These are phyloP conservation scores for Nitzschia inconspicua DNA, from an alignment of 108 stramenopile species.

Conservation along the genomic window DNA sequence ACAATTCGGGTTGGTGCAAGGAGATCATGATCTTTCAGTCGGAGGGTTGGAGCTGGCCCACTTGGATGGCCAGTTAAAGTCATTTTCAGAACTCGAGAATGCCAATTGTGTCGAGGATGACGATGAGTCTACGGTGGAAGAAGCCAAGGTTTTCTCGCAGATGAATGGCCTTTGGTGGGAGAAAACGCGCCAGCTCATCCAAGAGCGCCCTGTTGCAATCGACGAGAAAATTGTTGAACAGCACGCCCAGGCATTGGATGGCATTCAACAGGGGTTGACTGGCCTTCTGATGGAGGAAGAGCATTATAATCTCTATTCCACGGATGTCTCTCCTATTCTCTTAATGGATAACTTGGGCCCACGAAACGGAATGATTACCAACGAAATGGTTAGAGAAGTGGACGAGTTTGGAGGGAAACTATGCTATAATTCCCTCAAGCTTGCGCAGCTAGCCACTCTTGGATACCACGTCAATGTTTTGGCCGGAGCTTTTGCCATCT, in stretches of 20 bases:
- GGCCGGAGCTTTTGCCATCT: conserved; percentile 65
- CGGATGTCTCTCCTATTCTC: conserved; percentile 67
- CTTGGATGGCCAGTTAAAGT: conserved; percentile 2
- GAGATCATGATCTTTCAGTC: conserved; percentile 29
- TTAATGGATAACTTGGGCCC: conserved; percentile 73
- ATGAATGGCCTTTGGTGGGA: conserved; percentile 63
- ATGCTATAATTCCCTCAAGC: conserved; percentile 66
- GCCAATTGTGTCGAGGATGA: conserved; percentile 18
- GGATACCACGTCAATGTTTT: conserved; percentile 59
- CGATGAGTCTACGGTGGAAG: neutral
- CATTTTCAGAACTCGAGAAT: conserved; percentile 16
- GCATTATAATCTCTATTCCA: conserved; percentile 30
- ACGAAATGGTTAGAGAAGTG: conserved; percentile 57
- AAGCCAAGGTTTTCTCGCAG: conserved; percentile 29
- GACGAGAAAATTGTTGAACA: conserved; percentile 15
- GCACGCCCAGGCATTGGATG: conserved; percentile 18
- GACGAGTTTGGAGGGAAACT: conserved; percentile 68
- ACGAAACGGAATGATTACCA: conserved; percentile 45
- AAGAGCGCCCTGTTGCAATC: neutral
- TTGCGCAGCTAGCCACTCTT: conserved; percentile 65
- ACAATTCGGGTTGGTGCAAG: conserved; percentile 62
- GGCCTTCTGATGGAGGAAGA: conserved; percentile 25
- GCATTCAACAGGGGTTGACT: conserved; percentile 29
- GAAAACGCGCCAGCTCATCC: conserved; percentile 21
- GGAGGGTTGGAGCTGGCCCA: conserved; percentile 9